These are phyloP conservation scores for Lagenidium giganteum DNA, from an alignment of 352 stramenopile species.

Conservation along the genomic window DNA sequence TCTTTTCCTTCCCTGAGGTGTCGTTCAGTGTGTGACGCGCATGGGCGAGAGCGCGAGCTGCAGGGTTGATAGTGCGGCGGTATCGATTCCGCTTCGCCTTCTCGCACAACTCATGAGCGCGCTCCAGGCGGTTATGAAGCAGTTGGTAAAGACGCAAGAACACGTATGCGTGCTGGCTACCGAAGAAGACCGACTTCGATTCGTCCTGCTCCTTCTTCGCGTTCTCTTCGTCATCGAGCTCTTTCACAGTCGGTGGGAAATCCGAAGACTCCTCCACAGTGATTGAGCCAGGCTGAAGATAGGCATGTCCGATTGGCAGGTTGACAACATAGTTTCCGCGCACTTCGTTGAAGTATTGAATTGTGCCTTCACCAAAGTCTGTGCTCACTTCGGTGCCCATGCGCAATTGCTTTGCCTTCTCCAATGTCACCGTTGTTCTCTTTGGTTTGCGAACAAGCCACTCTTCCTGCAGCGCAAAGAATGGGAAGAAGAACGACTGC, in stretches of 20 bases:
- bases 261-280: conserved; percentile 74
- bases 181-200: conserved; percentile 60
- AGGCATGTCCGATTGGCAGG: conserved; percentile 57
- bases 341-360: conserved; percentile 67
- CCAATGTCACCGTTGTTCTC: conserved; percentile 48
- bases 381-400: conserved; percentile 72
- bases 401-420: conserved; percentile 60
- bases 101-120: conserved; percentile 77
- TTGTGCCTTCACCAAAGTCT: conserved; percentile 76
- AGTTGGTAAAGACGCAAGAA: conserved; percentile 89
- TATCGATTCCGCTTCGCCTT: conserved; percentile 84
- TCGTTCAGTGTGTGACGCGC: conserved; percentile 53
- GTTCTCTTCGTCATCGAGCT: conserved; percentile 56
- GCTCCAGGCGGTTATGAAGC: conserved; percentile 79
- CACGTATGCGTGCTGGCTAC: conserved; percentile 83
- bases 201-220: conserved; percentile 30
- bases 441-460: conserved; percentile 80
- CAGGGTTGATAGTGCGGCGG: conserved; percentile 83
- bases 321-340: conserved; percentile 65
- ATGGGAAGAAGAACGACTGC: conserved; percentile 81
- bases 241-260: conserved; percentile 60
- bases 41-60: conserved; percentile 70
- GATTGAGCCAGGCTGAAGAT: conserved; percentile 67
- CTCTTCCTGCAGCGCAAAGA: conserved; percentile 79
- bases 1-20: conserved; percentile 55